Evolutionary conservation across 306 rosid species (phyloP), one percentile per base, ranked within the genome.

Genomic region (Malus orientalis): DNA sequence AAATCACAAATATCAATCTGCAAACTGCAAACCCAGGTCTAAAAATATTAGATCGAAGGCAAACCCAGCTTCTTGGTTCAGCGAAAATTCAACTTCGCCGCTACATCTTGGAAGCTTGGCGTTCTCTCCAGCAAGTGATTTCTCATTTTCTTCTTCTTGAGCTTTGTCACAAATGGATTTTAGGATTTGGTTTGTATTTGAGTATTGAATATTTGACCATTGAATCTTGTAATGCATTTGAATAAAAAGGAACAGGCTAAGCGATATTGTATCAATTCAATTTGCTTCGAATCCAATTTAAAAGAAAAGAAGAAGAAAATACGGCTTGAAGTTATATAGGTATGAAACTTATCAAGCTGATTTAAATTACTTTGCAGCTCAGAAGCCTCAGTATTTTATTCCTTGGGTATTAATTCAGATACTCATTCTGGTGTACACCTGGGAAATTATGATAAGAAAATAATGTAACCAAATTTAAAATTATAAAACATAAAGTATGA

Each of bases 391-490:
- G 84, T 79, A 70, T 94, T 90, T 82, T 95, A 92, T 82, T 96
- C 97, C 42, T 85, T 92, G 85, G 93, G 89, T 49, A 91, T 91
- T 69, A 83, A 89, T 79, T 42, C 93, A 27, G 88, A 86, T 84
- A 73, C 49, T 54, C 79, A 86, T 81, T 86, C 93, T 74, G 70
- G 86, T 64, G 66, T 91, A 40, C 85, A 80, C 87, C 18, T 86
- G 89, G 92, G 88, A 85, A 77, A 85, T 36, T 36, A 36, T 36
- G 40, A 36, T 7, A 36, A 36, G 10, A 36, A 36, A 36, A 36
- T 6, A 36, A 36, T 36, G 40, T 36, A 36, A 36, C 9, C 40
- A 36, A 36, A 36, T 36, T 36, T 7, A 36, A 36, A 36, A 36
- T 36, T 36, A 36, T 36, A 36, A 36, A 36, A 36, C 40, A 36